These are phyloP conservation scores for Pseudonitzschia multiseries DNA, from an alignment of 108 stramenopile species.

Conservation along the genomic window DNA sequence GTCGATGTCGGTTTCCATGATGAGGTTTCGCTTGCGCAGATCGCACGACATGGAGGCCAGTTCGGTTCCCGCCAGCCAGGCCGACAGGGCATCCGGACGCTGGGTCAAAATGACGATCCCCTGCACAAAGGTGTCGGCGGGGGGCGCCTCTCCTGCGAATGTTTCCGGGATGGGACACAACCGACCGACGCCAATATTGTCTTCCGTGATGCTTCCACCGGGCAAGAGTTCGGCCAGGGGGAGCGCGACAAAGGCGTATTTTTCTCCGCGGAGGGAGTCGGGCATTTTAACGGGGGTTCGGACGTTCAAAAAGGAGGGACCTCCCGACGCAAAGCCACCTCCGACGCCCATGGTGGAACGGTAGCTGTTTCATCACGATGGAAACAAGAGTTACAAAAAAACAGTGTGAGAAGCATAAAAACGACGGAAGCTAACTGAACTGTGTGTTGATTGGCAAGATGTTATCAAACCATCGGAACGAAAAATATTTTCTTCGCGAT, in stretches of 20 bases:
- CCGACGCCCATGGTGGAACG: slow-evolving; percentile 51
- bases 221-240: slow-evolving; percentile 87
- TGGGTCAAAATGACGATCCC: slow-evolving; percentile 89
- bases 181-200: slow-evolving; percentile 83
- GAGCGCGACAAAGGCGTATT: slow-evolving; percentile 93
- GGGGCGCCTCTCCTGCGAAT: slow-evolving; percentile 29
- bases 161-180: slow-evolving; percentile 58
- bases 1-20: slow-evolving; percentile 94
- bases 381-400: not conserved
- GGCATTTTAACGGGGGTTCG: slow-evolving; percentile 90
- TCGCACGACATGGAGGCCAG: slow-evolving; percentile 82
- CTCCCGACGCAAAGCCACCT: slow-evolving; percentile 42
- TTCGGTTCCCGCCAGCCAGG: slow-evolving; percentile 94
- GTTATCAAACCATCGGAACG: too few relatives aligned
- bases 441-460: not conserved
- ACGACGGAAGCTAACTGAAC: not conserved
- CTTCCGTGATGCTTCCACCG: slow-evolving; percentile 72
- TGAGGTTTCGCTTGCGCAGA: slow-evolving; percentile 79
- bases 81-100: slow-evolving; percentile 84
- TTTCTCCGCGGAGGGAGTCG: slow-evolving; percentile 92
- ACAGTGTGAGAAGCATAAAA: not conserved
- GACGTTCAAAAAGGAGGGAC: slow-evolving; percentile 77
- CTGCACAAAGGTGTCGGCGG: slow-evolving; percentile 90
- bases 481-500: too few relatives aligned
- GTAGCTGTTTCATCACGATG: slow-evolving; percentile 33